Conservation (phyloP, 768 basidiomycete species). For the Termitomyces eurrhizus region DNA sequence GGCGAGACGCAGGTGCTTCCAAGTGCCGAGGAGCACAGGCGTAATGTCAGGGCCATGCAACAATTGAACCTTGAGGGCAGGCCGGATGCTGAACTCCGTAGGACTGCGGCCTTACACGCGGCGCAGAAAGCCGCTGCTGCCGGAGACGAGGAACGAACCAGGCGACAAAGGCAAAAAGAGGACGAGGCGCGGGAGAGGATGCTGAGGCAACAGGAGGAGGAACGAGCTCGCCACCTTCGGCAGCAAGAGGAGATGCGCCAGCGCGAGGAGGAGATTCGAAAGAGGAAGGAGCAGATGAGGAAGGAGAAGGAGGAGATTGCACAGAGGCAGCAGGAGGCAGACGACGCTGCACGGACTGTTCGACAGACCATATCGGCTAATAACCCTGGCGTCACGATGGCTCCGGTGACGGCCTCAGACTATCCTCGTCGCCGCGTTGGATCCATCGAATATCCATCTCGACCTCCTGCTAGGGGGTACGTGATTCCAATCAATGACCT, state of each 20-base stretch:
- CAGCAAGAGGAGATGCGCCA: conserved; percentile 41
- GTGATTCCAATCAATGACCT: conserved; percentile 13
- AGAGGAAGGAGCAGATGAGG: conserved; percentile 33
- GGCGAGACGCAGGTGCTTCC: neutral
- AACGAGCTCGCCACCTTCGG: conserved; percentile 23
- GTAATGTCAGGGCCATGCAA: conserved; percentile 20
- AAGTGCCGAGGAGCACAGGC: conserved; percentile 21
- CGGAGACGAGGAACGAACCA: conserved; percentile 6
- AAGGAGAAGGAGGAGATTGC: conserved; percentile 56
- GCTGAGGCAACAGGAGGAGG: conserved; percentile 7
- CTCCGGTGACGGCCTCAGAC: conserved; percentile 39
- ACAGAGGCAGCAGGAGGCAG: conserved; percentile 57
- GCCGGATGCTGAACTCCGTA: conserved; percentile 17
- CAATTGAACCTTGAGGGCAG: conserved; percentile 29
- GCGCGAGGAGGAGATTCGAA: conserved; percentile 44
- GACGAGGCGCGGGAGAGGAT: conserved; percentile 20
- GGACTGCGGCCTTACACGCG: conserved; percentile 21
- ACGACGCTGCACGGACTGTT: conserved; percentile 42
- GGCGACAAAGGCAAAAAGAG: conserved; percentile 35
- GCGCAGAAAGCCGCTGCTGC: conserved; percentile 19
- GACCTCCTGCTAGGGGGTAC: conserved; percentile 28
- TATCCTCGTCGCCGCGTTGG: conserved; percentile 13
- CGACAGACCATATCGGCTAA: conserved; percentile 31
- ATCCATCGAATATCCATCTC: conserved; percentile 1
- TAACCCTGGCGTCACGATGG: conserved; percentile 13